Base-by-base conservation (phyloP, 1,284 basidiomycete genomes). In the Peniophora sp. region DNA sequence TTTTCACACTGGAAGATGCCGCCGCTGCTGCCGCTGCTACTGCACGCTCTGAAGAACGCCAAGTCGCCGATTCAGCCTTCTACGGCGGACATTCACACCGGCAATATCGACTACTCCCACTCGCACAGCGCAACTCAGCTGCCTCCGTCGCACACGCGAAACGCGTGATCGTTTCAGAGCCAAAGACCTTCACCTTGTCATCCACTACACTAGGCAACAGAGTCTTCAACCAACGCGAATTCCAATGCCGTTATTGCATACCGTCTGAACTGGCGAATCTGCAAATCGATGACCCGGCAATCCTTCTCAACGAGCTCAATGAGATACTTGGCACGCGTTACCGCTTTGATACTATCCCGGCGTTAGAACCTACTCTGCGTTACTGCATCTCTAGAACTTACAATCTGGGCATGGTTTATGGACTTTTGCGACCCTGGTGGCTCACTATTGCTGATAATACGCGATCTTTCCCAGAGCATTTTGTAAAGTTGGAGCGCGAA, bases 1-100 rank as follows among this genome's bases (percentile, higher is more conserved):
- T 97, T 9, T 84, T 96, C 61, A 83, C 77, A 0, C 85, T 92
- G 39, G 90, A 94, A 53, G 95, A 99, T 62, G 86, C 82, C 1
- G 78, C 81, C 55, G 74, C 80, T 45, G 84, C 83, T 41, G 76
- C 81, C 14, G n/a, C n/a, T n/a, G n/a, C n/a, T n/a, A n/a, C n/a
- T n/a, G n/a, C n/a, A n/a, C 78, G 83, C 47, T 75, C 77, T 43
- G 84, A 88, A 58, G 78, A 83, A 49, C 77, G 78, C 55, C 77
- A 78, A 57, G 62, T 64, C 48, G n/a, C n/a, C n/a, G n/a, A n/a
- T n/a, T n/a, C n/a, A n/a, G n/a, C n/a, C n/a, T n/a, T n/a, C n/a
- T n/a, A n/a, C n/a, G n/a, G n/a, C n/a, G n/a, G n/a, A n/a, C n/a
- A 61, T 62, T 6, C n/a, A n/a, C n/a, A n/a, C n/a, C n/a, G n/a